These are phyloP conservation scores for Microdochium trichocladiopsis DNA, from an alignment of 2,329 filamentous ascomycete genomes.

Conservation along the genomic window DNA sequence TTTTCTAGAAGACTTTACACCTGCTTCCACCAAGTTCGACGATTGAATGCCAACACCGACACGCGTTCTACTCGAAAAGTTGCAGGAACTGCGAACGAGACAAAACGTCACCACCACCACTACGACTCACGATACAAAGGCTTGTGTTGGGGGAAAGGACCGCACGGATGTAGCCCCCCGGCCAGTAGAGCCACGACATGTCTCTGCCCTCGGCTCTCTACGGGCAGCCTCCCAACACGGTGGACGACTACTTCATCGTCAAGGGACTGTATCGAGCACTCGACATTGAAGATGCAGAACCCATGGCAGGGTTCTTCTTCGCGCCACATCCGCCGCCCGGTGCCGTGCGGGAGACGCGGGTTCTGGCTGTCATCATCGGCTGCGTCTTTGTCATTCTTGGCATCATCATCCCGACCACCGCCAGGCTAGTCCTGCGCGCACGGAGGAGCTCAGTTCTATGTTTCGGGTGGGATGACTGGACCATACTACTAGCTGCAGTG, in stretches of 20 bases:
- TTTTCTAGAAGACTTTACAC: too few species aligned
- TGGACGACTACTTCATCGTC: slow-evolving; percentile 19
- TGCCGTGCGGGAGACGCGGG: not conserved
- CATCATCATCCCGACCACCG: slow-evolving; percentile 17
- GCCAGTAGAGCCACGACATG: too few species aligned
- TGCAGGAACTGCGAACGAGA: too few species aligned
- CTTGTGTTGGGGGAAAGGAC: too few species aligned
- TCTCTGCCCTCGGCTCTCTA: slow-evolving; percentile 11
- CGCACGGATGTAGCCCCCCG: too few species aligned
- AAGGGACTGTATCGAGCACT: slow-evolving; percentile 14
- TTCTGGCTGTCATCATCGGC: slow-evolving; percentile 13
- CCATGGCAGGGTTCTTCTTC: slow-evolving; percentile 9
- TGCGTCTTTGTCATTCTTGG: slow-evolving; percentile 18
- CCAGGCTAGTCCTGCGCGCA: slow-evolving; percentile 17
- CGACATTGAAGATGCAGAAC: slow-evolving; percentile 10
- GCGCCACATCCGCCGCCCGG: slow-evolving; percentile 10
- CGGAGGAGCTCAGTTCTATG: slow-evolving; percentile 13
- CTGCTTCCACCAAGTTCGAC: too few species aligned
- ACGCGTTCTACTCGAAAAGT: too few species aligned
- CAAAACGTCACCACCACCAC: too few species aligned
- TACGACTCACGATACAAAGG: too few species aligned
- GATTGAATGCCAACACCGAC: too few species aligned
- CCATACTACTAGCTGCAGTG: slow-evolving; percentile 22
- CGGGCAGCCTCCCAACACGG: slow-evolving; percentile 14
- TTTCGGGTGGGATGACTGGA: slow-evolving; percentile 24